These are phyloP conservation scores for Leishmania braziliensis DNA, from an alignment of 208 protist genomes.

Conservation along the genomic window DNA sequence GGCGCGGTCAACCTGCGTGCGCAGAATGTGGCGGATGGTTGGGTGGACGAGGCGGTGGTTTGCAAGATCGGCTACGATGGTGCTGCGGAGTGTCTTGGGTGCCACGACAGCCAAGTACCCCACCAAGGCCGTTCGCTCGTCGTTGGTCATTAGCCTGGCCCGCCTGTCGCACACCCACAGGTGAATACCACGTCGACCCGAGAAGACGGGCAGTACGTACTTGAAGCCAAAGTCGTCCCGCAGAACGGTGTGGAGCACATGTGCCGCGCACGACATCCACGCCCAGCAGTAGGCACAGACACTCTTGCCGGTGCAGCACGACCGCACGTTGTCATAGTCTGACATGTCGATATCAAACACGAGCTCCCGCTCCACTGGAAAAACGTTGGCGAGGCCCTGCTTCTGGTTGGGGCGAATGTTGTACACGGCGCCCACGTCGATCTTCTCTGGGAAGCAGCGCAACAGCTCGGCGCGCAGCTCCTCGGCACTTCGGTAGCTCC, in stretches of 20 bases:
- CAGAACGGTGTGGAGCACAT: constrained; percentile 88
- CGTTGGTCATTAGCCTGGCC: constrained; percentile 89
- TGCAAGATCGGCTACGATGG: constrained; percentile 65
- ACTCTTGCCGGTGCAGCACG: constrained; percentile 94
- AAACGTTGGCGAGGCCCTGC: constrained; percentile 68
- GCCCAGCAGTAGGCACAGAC: constrained; percentile 98
- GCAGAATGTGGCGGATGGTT: constrained; percentile 64
- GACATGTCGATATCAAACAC: constrained; percentile 99
- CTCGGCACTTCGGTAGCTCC: constrained; percentile 71
- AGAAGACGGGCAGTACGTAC: constrained; percentile 98
- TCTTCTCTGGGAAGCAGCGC: constrained; percentile 84
- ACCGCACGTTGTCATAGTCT: constrained; percentile 99
- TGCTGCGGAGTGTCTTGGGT: constrained; percentile 60
- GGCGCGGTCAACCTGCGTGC: constrained; percentile 50
- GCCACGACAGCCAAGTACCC: constrained; percentile 91
- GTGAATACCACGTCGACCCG: constrained; percentile 98
- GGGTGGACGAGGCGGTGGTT: constrained; percentile 84
- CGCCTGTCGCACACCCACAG: constrained; percentile 98
- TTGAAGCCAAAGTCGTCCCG: constrained; percentile 97
- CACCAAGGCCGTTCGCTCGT: constrained; percentile 90
- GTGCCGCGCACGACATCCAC: constrained; percentile 95
- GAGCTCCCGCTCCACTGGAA: constrained; percentile 94
- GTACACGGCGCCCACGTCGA: constrained; percentile 91
- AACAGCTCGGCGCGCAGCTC: constrained; percentile 81
- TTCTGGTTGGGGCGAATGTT: constrained; percentile 87